Evolutionary conservation across 768 basidiomycete species (phyloP), one percentile per base, ranked within the genome.

Genomic region (Boletus pseudo-olivaceus): DNA sequence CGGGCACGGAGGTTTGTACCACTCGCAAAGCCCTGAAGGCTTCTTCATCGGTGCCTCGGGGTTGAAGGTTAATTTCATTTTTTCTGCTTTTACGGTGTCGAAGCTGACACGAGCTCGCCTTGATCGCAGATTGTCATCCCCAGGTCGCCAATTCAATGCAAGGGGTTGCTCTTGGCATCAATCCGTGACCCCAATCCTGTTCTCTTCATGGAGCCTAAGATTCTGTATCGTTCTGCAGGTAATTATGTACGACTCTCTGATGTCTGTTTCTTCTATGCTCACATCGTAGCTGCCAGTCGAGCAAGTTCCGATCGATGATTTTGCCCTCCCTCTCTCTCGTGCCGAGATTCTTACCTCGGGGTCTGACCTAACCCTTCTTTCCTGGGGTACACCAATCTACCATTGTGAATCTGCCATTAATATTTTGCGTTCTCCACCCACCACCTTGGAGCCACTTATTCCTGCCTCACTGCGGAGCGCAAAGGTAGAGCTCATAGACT

Each of bases 381-480:
- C 93, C 7, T 98, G 92, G 84, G 94, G 94, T n/a, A 94, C 93
- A 14, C 92, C 94, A 1, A 72, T 97, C 33, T 96, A 92, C 72
- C 86, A 90, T 61, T 93, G 92, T 68, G 90, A 93, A 76, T 77
- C 82, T 17, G 94, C 95, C 0, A 72, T 97, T 14, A 80, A 84
- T 60, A 76, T 94, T 63, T 77, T 97, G 30, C 72, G 71, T 3
- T 76, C 81, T 47, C 93, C 94, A 0, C 81, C 87, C 1, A 68
- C 80, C 19, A 71, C 80, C 14, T 72, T 96, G 5, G 82, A 82
- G 44, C 63, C 73, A 7, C 79, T 88, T 53, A 73, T 96, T 30
- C 91, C 94, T 0, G 58, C 72, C 5, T 78, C 83, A 6, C 55
- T 88, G 15, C 84, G 88, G 20, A 75, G 72, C 1, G 88, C 90